phyloP scores from a whole-genome alignment of 2,329 filamentous ascomycete genomes.

The Raffaelea ambrosiae region DNA sequence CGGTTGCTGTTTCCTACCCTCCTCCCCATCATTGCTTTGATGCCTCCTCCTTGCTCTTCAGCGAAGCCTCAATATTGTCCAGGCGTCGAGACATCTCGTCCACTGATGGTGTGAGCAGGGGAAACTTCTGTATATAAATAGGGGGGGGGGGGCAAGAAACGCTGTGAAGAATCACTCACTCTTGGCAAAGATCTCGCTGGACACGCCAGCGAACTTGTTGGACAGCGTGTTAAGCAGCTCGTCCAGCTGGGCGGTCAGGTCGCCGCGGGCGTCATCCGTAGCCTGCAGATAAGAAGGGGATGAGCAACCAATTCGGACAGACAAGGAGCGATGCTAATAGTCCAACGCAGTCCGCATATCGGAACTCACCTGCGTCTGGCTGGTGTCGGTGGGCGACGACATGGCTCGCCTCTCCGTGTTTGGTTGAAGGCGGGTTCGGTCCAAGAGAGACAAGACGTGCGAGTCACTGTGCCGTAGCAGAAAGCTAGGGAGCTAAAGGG shows the following conservation, averaged over 20 bases:
- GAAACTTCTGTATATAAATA: too few species aligned
- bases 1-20: too few species aligned
- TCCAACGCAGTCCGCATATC: too few species aligned
- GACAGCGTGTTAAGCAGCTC: constrained; percentile 78
- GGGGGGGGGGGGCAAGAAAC: not conserved
- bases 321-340: not conserved
- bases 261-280: constrained; percentile 42
- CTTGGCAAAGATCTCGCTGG: constrained; percentile 80
- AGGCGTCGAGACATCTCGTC: constrained; percentile 86
- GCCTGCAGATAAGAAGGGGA: constrained; percentile 18
- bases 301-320: not conserved
- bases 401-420: constrained; percentile 15
- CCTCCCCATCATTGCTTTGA: constrained; percentile 8
- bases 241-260: constrained; percentile 73
- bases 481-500: too few species aligned
- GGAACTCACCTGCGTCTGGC: constrained; percentile 26
- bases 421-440: too few species aligned
- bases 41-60: constrained; percentile 43
- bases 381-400: constrained; percentile 29
- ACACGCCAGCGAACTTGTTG: constrained; percentile 77
- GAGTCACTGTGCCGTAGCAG: too few species aligned
- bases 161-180: constrained; percentile 49
- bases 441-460: too few species aligned
- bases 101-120: constrained; percentile 46
- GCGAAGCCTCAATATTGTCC: constrained; percentile 70